These are phyloP conservation scores for Dimocarpus longan DNA, from an alignment of 345 rosid genomes.

Conservation along the genomic window DNA sequence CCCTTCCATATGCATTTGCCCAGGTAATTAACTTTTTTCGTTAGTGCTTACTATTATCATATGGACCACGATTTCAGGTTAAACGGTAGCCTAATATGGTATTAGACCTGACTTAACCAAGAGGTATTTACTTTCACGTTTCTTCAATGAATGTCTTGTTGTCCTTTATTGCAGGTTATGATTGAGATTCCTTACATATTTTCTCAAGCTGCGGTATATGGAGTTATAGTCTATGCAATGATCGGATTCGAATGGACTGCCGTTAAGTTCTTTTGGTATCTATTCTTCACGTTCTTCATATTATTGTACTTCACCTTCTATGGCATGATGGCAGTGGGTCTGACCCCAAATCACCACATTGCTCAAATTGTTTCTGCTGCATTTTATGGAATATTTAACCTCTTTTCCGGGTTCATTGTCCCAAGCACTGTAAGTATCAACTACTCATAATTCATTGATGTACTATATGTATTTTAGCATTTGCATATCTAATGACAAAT, in stretches of 20 bases:
- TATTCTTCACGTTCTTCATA: conserved; percentile 49
- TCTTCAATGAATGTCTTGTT: neutral
- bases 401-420: conserved; percentile 43
- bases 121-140: neutral
- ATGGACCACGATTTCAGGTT: conserved; percentile 32
- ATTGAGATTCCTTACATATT: conserved; percentile 49
- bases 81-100: neutral
- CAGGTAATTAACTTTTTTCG: neutral
- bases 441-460: neutral
- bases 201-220: conserved; percentile 35
- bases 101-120: neutral
- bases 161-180: conserved; percentile 29
- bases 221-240: conserved; percentile 42
- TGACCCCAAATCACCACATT: conserved; percentile 48
- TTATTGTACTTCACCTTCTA: conserved; percentile 51
- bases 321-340: conserved; percentile 49
- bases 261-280: conserved; percentile 38
- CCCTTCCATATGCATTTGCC: conserved; percentile 33
- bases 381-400: conserved; percentile 39
- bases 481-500: neutral
- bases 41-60: neutral
- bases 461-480: neutral
- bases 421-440: conserved; percentile 38
- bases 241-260: conserved; percentile 42
- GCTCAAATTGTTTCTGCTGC: conserved; percentile 36